Conservation (phyloP, 495 filamentous ascomycete genomes). For the Aspergillus incahuasiensis region DNA sequence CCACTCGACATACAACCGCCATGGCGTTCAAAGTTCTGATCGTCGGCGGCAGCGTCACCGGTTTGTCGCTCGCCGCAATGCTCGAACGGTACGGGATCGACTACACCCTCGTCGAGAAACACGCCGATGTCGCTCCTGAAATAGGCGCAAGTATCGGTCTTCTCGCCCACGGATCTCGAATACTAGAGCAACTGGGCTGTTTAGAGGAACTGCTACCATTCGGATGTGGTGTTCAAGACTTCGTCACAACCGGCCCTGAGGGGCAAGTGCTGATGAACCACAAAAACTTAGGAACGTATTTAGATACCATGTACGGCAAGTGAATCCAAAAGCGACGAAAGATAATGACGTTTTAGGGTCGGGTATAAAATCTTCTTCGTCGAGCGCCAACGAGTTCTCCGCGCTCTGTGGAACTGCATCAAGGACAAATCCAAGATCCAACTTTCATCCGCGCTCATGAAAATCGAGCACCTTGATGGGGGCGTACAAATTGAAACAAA, state of each 20-base stretch:
- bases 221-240: neutral
- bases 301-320: constrained; percentile 1
- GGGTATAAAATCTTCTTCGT: constrained; percentile 27
- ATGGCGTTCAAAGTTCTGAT: constrained; percentile 45
- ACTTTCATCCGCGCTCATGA: constrained; percentile 25
- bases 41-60: constrained; percentile 48
- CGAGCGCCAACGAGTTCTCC: constrained; percentile 29
- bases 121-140: constrained; percentile 31
- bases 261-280: neutral
- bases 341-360: constrained; percentile 11
- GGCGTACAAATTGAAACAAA: constrained; percentile 27
- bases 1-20: neutral
- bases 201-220: constrained; percentile 19
- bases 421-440: constrained; percentile 30
- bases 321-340: neutral
- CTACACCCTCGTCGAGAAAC: constrained; percentile 46
- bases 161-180: constrained; percentile 29
- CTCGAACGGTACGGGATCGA: constrained; percentile 45
- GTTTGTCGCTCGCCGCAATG: constrained; percentile 44
- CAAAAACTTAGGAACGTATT: neutral
- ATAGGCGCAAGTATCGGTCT: constrained; percentile 40
- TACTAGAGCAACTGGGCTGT: constrained; percentile 47
- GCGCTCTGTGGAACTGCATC: constrained; percentile 29
- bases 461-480: constrained; percentile 22
- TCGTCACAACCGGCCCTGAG: neutral